phyloP scores from a whole-genome alignment of 495 filamentous ascomycete genomes.

The Rusavskia elegans region DNA sequence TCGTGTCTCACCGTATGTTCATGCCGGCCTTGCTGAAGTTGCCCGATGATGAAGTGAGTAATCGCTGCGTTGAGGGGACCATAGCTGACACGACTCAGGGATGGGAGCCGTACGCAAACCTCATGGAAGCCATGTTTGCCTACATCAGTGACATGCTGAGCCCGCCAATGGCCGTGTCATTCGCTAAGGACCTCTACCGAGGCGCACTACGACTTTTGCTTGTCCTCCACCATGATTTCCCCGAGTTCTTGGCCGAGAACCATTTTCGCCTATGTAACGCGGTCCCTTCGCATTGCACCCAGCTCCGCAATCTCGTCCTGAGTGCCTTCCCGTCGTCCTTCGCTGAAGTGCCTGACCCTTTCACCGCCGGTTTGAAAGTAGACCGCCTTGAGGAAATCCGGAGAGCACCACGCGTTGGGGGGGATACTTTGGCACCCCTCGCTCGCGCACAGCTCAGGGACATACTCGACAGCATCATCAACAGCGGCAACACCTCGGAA shows the following conservation, averaged over 20 bases:
- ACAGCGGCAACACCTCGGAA: constrained; percentile 39
- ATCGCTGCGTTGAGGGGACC: not conserved
- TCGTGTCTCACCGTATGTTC: constrained; percentile 76
- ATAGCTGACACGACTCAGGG: constrained; percentile 26
- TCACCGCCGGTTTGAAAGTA: constrained; percentile 61
- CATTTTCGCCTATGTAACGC: constrained; percentile 72
- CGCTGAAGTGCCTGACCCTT: constrained; percentile 66
- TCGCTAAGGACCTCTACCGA: constrained; percentile 71
- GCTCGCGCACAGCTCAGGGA: constrained; percentile 47
- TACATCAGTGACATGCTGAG: constrained; percentile 74
- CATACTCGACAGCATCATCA: constrained; percentile 48
- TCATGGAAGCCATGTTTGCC: constrained; percentile 56
- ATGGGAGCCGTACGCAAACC: constrained; percentile 57
- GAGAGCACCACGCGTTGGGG: constrained; percentile 43
- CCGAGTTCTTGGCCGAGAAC: constrained; percentile 79
- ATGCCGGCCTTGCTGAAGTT: constrained; percentile 64
- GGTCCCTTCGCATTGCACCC: constrained; percentile 71
- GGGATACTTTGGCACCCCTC: constrained; percentile 43
- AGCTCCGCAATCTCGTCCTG: constrained; percentile 79
- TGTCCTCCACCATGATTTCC: constrained; percentile 84
- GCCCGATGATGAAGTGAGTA: constrained; percentile 32
- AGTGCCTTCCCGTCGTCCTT: constrained; percentile 65
- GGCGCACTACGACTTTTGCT: constrained; percentile 67
- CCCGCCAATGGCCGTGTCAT: constrained; percentile 45
- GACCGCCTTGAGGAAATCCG: constrained; percentile 67